A percentile compares a stretch with the other conserved stretches of the same genome.
Conservation (phyloP, 495 filamentous ascomycete genomes). For the Xylaria grammica region DNA sequence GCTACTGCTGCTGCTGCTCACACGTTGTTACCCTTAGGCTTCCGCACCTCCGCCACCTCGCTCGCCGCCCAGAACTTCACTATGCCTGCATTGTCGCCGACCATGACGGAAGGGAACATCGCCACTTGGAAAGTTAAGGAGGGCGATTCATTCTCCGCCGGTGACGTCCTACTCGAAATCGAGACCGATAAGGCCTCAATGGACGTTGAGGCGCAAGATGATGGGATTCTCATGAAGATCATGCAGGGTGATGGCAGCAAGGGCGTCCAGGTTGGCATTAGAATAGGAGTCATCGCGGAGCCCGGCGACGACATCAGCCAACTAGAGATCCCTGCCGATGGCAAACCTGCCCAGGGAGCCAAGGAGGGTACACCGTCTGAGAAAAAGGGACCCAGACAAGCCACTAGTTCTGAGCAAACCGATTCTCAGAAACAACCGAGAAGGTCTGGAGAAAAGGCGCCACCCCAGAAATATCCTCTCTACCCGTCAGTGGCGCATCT, state of each 20-base stretch:
- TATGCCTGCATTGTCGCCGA: conserved; percentile 86
- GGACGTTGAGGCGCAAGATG: conserved; percentile 89
- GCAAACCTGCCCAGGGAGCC: conserved; percentile 42
- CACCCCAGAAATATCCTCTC: conserved; percentile 71
- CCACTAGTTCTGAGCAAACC: conserved; percentile 24
- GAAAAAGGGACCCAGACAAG: conserved; percentile 34
- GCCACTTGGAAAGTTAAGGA: conserved; percentile 78
- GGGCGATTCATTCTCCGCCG: conserved; percentile 74
- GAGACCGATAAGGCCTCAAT: conserved; percentile 90
- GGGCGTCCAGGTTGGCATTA: conserved; percentile 69
- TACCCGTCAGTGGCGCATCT: conserved; percentile 86
- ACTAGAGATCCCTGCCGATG: conserved; percentile 71
- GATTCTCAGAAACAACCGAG: conserved; percentile 29
- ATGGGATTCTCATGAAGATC: conserved; percentile 80
- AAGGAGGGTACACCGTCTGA: conserved; percentile 39
- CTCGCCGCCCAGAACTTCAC: conserved; percentile 77
- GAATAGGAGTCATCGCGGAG: conserved; percentile 80
- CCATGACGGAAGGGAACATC: conserved; percentile 88
- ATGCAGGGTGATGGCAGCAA: conserved; percentile 72
- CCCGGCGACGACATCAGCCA: conserved; percentile 71
- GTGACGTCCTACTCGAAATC: conserved; percentile 83
- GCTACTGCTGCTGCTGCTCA: not conserved
- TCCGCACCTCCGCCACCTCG: conserved; percentile 60
- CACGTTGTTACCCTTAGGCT: conserved; percentile 51
- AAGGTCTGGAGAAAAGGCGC: conserved; percentile 32